Evolutionary conservation across 306 rosid genomes (phyloP).

Genomic region (Vachellia collinsii): DNA sequence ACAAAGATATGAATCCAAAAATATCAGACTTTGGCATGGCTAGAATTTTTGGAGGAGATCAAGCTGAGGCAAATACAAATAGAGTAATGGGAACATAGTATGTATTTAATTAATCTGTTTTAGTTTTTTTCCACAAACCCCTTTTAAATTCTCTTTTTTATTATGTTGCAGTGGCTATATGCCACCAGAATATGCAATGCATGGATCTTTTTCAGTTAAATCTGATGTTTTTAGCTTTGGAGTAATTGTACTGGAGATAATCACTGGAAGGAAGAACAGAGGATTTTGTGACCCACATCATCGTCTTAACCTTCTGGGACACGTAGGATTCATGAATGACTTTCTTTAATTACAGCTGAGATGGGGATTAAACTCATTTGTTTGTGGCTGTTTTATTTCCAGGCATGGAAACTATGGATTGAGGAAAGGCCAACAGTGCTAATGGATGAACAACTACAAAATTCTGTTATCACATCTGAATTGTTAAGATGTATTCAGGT

Average conservation of each 20-base stretch:
- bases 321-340: conserved; percentile 17
- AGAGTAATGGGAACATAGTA: conserved; percentile 63
- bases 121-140: not conserved
- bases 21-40: conserved; percentile 63
- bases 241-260: conserved; percentile 41
- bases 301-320: conserved; percentile 43
- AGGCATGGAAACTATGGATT: conserved; percentile 44
- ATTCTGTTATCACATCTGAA: not conserved
- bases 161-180: conserved; percentile 38
- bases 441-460: conserved; percentile 16
- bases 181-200: conserved; percentile 44
- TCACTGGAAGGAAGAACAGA: conserved; percentile 46
- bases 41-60: conserved; percentile 51
- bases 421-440: conserved; percentile 30
- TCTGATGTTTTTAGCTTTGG: conserved; percentile 48
- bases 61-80: conserved; percentile 48
- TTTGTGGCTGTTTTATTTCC: not conserved
- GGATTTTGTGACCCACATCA: conserved; percentile 41
- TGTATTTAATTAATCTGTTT: conserved; percentile 26
- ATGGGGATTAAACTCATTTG: not conserved
- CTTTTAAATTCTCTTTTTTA: not conserved
- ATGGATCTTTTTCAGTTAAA: conserved; percentile 42
- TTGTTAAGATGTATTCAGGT: conserved; percentile 21
- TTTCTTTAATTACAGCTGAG: not conserved
- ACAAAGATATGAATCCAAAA: conserved; percentile 55